Evolutionary conservation across 1,284 basidiomycete species (phyloP).

Genomic region (Heterobasidion irregulare): DNA sequence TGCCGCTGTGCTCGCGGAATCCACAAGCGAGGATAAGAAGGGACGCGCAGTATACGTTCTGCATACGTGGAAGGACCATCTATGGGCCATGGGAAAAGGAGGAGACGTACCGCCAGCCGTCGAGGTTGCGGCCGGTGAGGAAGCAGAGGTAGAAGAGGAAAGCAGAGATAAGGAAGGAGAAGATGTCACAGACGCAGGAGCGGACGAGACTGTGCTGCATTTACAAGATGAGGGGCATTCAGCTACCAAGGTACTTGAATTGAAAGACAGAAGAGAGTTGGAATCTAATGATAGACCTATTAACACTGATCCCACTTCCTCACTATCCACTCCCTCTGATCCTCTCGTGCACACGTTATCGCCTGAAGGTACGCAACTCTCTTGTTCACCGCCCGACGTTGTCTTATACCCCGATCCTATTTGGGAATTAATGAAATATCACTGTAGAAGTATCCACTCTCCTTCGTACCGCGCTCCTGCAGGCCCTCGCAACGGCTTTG

Average conservation of each 20-base stretch:
- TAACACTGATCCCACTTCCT: background rate
- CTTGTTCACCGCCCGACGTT: background rate
- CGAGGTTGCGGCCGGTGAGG: slow-evolving; percentile 14
- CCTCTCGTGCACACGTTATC: slow-evolving; percentile 3
- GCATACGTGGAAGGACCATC: slow-evolving; percentile 63
- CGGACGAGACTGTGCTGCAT: background rate
- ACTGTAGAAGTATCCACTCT: slow-evolving; percentile 53
- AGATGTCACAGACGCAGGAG: background rate
- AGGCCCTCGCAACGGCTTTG: slow-evolving; percentile 48
- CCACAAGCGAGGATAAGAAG: slow-evolving; percentile 32
- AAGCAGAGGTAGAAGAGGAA: slow-evolving; percentile 12
- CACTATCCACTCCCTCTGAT: background rate
- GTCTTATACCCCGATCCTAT: background rate
- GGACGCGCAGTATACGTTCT: slow-evolving; percentile 68
- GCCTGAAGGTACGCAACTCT: slow-evolving; percentile 9
- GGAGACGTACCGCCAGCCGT: slow-evolving; percentile 28
- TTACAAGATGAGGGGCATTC: background rate
- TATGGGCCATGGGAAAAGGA: slow-evolving; percentile 65
- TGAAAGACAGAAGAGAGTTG: slow-evolving; percentile 1
- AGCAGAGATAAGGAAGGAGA: slow-evolving; percentile 9
- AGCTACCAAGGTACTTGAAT: background rate
- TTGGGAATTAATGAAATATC: background rate
- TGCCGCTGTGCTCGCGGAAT: slow-evolving; percentile 19
- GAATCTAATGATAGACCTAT: background rate
- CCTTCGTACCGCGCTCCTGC: slow-evolving; percentile 64